These are phyloP conservation scores for Entophlyctis luteolus DNA, from an alignment of 192 early-diverging fungal genomes.

Conservation along the genomic window DNA sequence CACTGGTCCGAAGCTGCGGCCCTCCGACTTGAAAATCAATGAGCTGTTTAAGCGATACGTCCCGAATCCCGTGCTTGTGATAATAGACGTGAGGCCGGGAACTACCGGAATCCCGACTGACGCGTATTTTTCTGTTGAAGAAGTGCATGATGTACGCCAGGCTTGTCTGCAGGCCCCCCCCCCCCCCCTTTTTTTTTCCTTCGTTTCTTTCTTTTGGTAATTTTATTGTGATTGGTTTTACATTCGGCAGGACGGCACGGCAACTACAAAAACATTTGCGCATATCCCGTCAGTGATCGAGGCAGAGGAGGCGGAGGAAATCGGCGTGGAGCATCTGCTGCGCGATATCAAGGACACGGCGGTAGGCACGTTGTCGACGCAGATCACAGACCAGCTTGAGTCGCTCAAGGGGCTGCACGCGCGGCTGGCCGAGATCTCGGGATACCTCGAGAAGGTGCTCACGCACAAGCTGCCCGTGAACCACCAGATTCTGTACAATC, in stretches of 20 bases:
- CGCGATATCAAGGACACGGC: slow-evolving; percentile 98
- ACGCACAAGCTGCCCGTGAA: slow-evolving; percentile 84
- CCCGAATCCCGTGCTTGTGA: slow-evolving; percentile 92
- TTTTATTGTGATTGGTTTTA: neutral
- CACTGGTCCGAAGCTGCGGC: slow-evolving; percentile 94
- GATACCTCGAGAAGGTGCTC: slow-evolving; percentile 86
- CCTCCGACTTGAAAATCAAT: slow-evolving; percentile 95
- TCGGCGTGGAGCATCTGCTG: slow-evolving; percentile 97
- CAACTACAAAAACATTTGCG: slow-evolving; percentile 93
- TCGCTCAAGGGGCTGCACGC: slow-evolving; percentile 85
- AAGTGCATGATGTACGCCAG: slow-evolving; percentile 89
- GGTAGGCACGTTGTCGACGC: slow-evolving; percentile 91
- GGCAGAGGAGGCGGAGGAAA: slow-evolving; percentile 99
- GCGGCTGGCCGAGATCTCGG: slow-evolving; percentile 79
- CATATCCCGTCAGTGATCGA: slow-evolving; percentile 94
- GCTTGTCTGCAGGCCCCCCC: too few relatives aligned
- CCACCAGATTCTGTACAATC: slow-evolving; percentile 94
- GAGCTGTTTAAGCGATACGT: slow-evolving; percentile 94
- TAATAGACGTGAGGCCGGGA: slow-evolving; percentile 94
- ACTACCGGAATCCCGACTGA: slow-evolving; percentile 92
- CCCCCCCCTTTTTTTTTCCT: neutral
- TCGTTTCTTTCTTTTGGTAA: slow-evolving; percentile 9
- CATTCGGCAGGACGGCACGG: slow-evolving; percentile 84
- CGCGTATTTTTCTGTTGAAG: slow-evolving; percentile 96
- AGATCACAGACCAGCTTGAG: slow-evolving; percentile 85